Base-by-base conservation (phyloP, 345 rosid species). In the Lepidium didymum region DNA sequence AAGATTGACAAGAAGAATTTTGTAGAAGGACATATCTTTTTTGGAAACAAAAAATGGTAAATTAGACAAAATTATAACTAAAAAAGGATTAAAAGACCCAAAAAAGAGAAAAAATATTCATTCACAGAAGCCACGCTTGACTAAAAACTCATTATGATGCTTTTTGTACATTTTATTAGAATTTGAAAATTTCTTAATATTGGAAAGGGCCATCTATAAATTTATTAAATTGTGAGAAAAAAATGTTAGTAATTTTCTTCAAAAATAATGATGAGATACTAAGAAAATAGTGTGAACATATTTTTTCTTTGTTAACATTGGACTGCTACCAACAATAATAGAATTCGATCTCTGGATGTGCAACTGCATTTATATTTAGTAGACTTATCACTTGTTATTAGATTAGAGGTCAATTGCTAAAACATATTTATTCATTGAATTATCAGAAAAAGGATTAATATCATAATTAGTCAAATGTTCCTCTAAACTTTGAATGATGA, bases 91-190 rank as follows among this genome's bases (percentile, higher is more conserved):
- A 53, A 11, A 25, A 8, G 12, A 52, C 43, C 27, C n/a, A 51
- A 49, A 52, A 41, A 34, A 2, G 38, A 36, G 18, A 7, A 25
- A 15, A 9, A 0, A 23, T 44, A 23, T 43, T 71, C 75, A 45
- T 71, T 71, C 34, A 62, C 31, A 62, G 3, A 23, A 53, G 38
- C 45, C 62, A 54, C 21, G 69, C 75, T 54, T 70, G 75, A 70
- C 75, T 45, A 68, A 62, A 62, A 36, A 53, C 15, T 10, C 19
- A 69, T 51, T 33, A 69, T 51, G 50, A 51, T 69, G 53, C 37
- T 27, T 29, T 23, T 15, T 23, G 64, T 56, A n/a, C 33, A 49
- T 16, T 27, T 27, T 23, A 49, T 29, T 40, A 27, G 50, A 62
- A 49, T 34, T 5, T 49, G 34, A 58, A 58, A 47, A 42, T 49